Evolutionary conservation across 176 grass and related monocot species (phyloP), one percentile per base, ranked within the genome.

Genomic region (Pharus latifolius): DNA sequence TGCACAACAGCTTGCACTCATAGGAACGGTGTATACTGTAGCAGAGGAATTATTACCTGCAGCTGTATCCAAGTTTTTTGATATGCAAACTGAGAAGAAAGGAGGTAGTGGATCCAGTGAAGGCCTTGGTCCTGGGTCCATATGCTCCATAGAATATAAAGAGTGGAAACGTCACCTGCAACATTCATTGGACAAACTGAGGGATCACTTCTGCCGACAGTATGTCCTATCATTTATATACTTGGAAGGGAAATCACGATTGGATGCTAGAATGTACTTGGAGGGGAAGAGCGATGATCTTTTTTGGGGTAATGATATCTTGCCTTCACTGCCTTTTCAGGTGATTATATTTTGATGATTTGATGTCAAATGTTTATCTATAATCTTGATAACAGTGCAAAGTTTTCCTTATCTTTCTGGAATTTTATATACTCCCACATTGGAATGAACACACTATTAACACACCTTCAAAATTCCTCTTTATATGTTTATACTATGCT

Each of bases 221-320:
- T 98, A 88, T 88, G 90, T 98, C 32, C 78, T 98, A 65, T 93
- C 87, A 79, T 98, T 98, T 80, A 92, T 98, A 77, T 98, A 98
- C 77, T 73, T 91, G 49, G 95, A 98, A 91, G 95, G 90, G 63
- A 87, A 98, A 60, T 88, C 95, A 44, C 86, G 83, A 58, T 80
- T 98, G 70, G 95, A 98, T 88, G 83, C 86, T 81, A 88, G 75
- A 78, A 98, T 93, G 81, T 98, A 98, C 65, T 86, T 98, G 90
- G 86, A 83, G 53, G 65, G 28, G 15, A 88, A 92, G 70, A 80
- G 58, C 0, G 76, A 91, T 48, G 95, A 98, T 88, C 84, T 92
- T 75, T 80, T 77, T 65, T 97, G 81, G 84, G 86, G 90, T 68
- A 49, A 59, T n/a, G 89, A 85, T 49, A 76, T 86, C 71, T 78